A percentile compares a stretch with the other conserved stretches of the same genome.
These are phyloP conservation scores for Acer campestre DNA, from an alignment of 345 rosid genomes.

Conservation along the genomic window DNA sequence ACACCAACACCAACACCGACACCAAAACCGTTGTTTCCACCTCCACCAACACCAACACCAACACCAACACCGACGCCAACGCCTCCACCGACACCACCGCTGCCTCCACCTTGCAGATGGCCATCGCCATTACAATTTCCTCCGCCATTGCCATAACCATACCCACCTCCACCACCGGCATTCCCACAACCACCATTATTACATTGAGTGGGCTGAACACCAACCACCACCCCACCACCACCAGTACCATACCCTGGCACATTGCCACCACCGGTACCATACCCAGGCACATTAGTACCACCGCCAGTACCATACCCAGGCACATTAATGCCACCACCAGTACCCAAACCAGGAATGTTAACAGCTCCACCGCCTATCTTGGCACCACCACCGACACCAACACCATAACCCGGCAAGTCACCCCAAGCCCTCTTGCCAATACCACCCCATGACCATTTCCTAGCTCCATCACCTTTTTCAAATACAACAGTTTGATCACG, in stretches of 20 bases:
- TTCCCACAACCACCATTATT: too few relatives aligned
- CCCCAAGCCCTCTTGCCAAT: not conserved
- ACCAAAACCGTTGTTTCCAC: not conserved
- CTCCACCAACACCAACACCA: not conserved
- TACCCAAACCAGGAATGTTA: too few relatives aligned
- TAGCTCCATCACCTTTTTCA: not conserved
- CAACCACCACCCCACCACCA: too few relatives aligned
- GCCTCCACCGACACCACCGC: not conserved
- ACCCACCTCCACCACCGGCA: too few relatives aligned
- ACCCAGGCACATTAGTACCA: too few relatives aligned
- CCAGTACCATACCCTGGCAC: too few relatives aligned
- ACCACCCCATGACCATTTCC: conserved; percentile 14
- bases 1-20: not conserved
- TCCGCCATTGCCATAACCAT: too few relatives aligned
- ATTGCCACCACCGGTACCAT: too few relatives aligned
- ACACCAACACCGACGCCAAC: not conserved
- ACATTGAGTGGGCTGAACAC: too few relatives aligned
- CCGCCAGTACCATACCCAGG: too few relatives aligned
- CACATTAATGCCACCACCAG: not conserved
- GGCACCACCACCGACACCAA: not conserved
- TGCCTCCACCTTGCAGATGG: too few relatives aligned
- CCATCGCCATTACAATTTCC: too few relatives aligned
- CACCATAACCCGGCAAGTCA: not conserved
- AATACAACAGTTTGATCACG: not conserved
- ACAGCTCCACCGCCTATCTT: not conserved